Conservation (phyloP, 192 early-diverging fungal species). For the Coemansia sp. region DNA sequence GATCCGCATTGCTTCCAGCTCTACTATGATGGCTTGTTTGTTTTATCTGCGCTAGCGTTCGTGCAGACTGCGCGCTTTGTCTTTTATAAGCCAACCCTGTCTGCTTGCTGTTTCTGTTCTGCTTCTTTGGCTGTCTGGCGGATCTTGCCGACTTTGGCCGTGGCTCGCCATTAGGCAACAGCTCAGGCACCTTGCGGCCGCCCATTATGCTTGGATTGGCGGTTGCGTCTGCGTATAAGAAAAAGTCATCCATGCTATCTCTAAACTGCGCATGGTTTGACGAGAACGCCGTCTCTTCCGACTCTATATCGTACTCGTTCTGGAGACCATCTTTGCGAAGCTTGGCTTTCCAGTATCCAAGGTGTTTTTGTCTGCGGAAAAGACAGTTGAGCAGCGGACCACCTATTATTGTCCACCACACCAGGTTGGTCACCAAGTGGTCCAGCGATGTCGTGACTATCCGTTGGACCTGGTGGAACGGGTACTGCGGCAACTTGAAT, state of each 20-base stretch:
- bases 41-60: background rate
- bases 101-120: background rate
- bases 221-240: constrained; percentile 5
- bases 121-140: constrained; percentile 1
- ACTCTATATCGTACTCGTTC: constrained; percentile 38
- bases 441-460: constrained; percentile 40
- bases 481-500: constrained; percentile 30
- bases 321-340: constrained; percentile 42
- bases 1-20: constrained; percentile 11
- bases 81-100: background rate
- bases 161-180: constrained; percentile 31
- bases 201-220: background rate
- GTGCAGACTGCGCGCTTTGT: constrained; percentile 11
- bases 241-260: constrained; percentile 14
- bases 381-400: constrained; percentile 37
- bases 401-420: constrained; percentile 54
- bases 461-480: constrained; percentile 29
- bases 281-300: constrained; percentile 1
- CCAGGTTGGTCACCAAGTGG: constrained; percentile 38
- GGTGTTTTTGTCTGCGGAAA: constrained; percentile 24
- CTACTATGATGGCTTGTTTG: background rate
- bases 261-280: constrained; percentile 7
- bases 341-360: constrained; percentile 35
- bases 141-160: constrained; percentile 24
- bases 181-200: constrained; percentile 4